Base-by-base conservation (phyloP, 2,329 filamentous ascomycete genomes). In the Purpureocillium takamizusanense region DNA sequence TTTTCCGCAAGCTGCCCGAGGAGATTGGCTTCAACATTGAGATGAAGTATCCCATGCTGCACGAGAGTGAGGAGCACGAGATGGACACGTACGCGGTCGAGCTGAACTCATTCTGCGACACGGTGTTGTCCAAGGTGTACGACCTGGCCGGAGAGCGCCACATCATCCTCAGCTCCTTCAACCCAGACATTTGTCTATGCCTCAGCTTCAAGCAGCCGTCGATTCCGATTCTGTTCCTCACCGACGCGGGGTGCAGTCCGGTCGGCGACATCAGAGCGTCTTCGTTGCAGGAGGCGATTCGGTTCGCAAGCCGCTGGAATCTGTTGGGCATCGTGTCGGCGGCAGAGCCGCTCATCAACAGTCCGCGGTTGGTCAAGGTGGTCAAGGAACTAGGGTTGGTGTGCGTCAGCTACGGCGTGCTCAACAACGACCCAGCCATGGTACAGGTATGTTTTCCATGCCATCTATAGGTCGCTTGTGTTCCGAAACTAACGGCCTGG, bases 1-100 rank as follows among this genome's bases (percentile, higher is more conserved):
- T 97, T 57, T 95, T 98, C 65, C 76, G 77, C 51, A 82, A 89
- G 54, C 67, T 98, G 0, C 87, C 88, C 0, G 75, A 83, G 45
- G 72, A 77, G 12, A 84, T 94, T 16, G 89, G 92, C 12, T 98
- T 98, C 73, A 97, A 98, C 62, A 94, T 98, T 50, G 92, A 98
- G 67, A 85, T 98, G 75, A 97, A 98, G 64, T 98, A 98, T 57
- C 92, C 92, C 5, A 97, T 97, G 89, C 76, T 98, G 31, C 83
- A 90, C 57, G 94, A 98, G 68, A 86, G 80, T 42, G 87, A 95
- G 60, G 86, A 94, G 58, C 85, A 95, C 48, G 87, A 94, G 50
- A 95, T 97, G 88, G 90, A 95, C 57, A 85, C 86, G 3, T 95
- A 95, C 55, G 89, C 87, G 1, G 86, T 97, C 34, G 92, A 98